Evolutionary conservation across 352 stramenopile genomes (phyloP).

Genomic region (Thraustochytrium striatum): DNA sequence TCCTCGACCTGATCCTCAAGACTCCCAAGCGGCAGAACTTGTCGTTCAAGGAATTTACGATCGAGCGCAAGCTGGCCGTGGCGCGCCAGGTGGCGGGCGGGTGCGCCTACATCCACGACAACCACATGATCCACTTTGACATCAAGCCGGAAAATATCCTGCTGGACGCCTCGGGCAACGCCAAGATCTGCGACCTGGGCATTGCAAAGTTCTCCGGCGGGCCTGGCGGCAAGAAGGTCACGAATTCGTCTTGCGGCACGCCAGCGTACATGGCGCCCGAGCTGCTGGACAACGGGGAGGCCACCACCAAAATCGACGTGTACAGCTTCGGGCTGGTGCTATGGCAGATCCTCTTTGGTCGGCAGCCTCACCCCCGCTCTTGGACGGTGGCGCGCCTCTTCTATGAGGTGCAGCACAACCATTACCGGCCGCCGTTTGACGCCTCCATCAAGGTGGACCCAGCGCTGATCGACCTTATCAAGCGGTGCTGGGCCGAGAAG

Average conservation of each 20-base stretch:
- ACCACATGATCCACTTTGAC: slow-evolving; percentile 50
- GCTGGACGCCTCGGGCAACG: slow-evolving; percentile 9
- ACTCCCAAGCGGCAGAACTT: slow-evolving; percentile 22
- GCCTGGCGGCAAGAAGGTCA: slow-evolving; percentile 21
- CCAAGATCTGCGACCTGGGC: slow-evolving; percentile 48
- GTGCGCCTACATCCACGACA: slow-evolving; percentile 45
- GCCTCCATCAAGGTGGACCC: neutral
- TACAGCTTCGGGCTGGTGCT: slow-evolving; percentile 86
- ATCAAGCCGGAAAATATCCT: slow-evolving; percentile 45
- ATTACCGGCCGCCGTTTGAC: slow-evolving; percentile 23
- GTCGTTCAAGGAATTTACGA: slow-evolving; percentile 32
- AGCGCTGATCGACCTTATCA: neutral
- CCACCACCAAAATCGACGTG: slow-evolving; percentile 67
- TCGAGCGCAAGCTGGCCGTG: slow-evolving; percentile 5
- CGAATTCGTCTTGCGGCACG: slow-evolving; percentile 1
- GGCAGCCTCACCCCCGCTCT: slow-evolving; percentile 9
- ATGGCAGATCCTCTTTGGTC: slow-evolving; percentile 69
- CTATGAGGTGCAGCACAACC: slow-evolving; percentile 35
- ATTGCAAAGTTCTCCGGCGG: slow-evolving; percentile 38
- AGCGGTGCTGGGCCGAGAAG: slow-evolving; percentile 38
- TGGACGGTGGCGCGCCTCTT: slow-evolving; percentile 46
- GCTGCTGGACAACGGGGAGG: slow-evolving; percentile 64
- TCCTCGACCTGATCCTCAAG: slow-evolving; percentile 18
- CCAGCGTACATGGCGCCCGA: slow-evolving; percentile 45
- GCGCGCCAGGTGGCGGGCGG: slow-evolving; percentile 19